Percentiles rank a stretch among this genome's conserved stretches.
These are phyloP conservation scores for Spencermartinsiella ligniputridi DNA, from an alignment of 1,139 yeast genomes.

Conservation along the genomic window DNA sequence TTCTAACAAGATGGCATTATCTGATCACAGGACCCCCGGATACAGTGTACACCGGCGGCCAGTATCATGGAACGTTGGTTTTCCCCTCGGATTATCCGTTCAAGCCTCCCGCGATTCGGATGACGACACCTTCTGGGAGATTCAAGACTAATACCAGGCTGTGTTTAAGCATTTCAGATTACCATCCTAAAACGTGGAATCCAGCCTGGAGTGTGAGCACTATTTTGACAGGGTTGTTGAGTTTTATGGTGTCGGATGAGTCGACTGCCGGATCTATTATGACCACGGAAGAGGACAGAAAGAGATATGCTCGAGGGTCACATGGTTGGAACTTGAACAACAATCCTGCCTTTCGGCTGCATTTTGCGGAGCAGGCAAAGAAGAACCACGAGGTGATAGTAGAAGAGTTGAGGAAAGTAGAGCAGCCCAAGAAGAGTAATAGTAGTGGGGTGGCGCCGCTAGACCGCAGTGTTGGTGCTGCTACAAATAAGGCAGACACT, in stretches of 20 bases:
- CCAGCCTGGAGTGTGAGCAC: conserved; percentile 94
- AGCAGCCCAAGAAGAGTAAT: background rate
- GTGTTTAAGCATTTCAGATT: conserved; percentile 86
- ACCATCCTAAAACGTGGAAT: conserved; percentile 92
- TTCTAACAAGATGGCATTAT: conserved; percentile 55
- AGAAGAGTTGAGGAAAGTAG: conserved; percentile 1
- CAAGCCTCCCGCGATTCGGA: conserved; percentile 86
- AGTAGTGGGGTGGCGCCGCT: background rate
- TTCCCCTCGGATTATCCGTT: conserved; percentile 89
- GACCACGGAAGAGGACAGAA: conserved; percentile 45
- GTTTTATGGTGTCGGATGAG: conserved; percentile 59
- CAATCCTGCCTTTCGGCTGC: conserved; percentile 51
- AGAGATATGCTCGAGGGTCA: conserved; percentile 48
- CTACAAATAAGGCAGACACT: conserved; percentile 2
- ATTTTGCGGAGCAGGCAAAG: conserved; percentile 66
- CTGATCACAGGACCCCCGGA: conserved; percentile 81
- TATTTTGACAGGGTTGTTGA: conserved; percentile 74
- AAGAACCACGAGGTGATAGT: conserved; percentile 36
- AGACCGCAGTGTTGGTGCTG: background rate
- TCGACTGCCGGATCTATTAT: conserved; percentile 32
- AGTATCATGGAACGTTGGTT: conserved; percentile 79
- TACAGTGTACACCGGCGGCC: conserved; percentile 81
- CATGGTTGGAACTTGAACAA: conserved; percentile 58
- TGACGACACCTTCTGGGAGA: conserved; percentile 84
- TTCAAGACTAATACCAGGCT: conserved; percentile 74